These are phyloP conservation scores for Lignosus rhinocerotis DNA, from an alignment of 1,284 basidiomycete genomes.

Conservation along the genomic window DNA sequence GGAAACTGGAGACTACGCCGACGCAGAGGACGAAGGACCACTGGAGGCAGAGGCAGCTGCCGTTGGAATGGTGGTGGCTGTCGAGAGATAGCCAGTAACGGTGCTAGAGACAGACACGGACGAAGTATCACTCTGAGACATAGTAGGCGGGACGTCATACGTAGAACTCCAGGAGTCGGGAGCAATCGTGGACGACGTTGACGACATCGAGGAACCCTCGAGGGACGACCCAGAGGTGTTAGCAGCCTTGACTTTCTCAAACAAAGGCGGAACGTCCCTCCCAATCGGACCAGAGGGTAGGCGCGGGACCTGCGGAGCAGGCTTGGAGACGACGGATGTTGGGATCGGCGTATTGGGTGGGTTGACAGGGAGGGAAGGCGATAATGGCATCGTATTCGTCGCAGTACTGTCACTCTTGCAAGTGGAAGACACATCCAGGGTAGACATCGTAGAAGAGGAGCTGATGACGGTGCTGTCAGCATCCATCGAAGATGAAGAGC, in stretches of 20 bases:
- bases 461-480: neutral
- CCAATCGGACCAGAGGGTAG: slow-evolving; percentile 1
- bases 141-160: neutral
- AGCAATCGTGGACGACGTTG: neutral
- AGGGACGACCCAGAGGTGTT: neutral
- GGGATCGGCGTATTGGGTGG: slow-evolving; percentile 14
- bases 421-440: neutral
- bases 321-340: neutral
- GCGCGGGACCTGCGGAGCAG: neutral
- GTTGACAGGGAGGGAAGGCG: slow-evolving; percentile 8
- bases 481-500: neutral
- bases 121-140: neutral
- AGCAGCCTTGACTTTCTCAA: slow-evolving; percentile 3
- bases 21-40: neutral
- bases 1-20: neutral
- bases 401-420: neutral
- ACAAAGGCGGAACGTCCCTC: slow-evolving; percentile 14
- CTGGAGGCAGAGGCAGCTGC: neutral
- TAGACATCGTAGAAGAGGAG: neutral
- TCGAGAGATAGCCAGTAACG: neutral
- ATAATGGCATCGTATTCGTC: neutral
- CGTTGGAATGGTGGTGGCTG: neutral
- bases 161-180: neutral
- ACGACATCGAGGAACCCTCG: neutral
- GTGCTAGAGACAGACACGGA: neutral